A percentile compares a stretch with the other conserved stretches of the same genome.
phyloP scores from a whole-genome alignment of 169 alveolate genomes.

The Plasmodium falciparum region DNA sequence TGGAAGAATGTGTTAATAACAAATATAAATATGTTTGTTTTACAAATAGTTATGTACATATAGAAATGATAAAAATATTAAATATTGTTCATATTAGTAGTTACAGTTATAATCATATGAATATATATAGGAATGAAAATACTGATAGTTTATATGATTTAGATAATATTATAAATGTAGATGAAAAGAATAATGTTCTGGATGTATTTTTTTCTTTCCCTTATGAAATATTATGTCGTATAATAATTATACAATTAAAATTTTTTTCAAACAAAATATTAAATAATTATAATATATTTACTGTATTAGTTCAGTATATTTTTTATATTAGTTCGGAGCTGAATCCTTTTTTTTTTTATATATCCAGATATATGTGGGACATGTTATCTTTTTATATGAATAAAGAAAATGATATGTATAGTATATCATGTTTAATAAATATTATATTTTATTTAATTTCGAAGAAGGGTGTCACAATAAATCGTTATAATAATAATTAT shows the following conservation, averaged over 20 bases:
- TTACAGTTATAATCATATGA: neutral
- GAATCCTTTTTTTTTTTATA: slow-evolving; percentile 58
- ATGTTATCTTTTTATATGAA: slow-evolving; percentile 19
- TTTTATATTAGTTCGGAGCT: slow-evolving; percentile 61
- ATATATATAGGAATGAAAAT: neutral
- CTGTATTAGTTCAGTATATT: slow-evolving; percentile 21
- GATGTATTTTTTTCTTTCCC: slow-evolving; percentile 51
- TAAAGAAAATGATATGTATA: neutral
- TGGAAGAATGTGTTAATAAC: slow-evolving; percentile 35
- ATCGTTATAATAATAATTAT: neutral
- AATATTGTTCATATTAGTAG: neutral
- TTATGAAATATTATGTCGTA: slow-evolving; percentile 11
- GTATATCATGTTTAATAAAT: slow-evolving; percentile 11
- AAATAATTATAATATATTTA: slow-evolving; percentile 34
- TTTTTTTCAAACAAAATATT: slow-evolving; percentile 34
- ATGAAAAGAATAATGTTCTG: neutral
- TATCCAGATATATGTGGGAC: slow-evolving; percentile 45
- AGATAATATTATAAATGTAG: neutral
- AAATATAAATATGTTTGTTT: slow-evolving; percentile 47
- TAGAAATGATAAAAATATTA: slow-evolving; percentile 46
- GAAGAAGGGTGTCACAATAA: neutral
- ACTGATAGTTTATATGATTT: neutral
- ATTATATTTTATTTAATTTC: slow-evolving; percentile 47
- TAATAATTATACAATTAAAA: slow-evolving; percentile 50
- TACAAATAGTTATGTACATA: slow-evolving; percentile 22